Evolutionary conservation across 257 asterid genomes (phyloP), one percentile per base, ranked within the genome.

Genomic region (Nicotiana knightiana): DNA sequence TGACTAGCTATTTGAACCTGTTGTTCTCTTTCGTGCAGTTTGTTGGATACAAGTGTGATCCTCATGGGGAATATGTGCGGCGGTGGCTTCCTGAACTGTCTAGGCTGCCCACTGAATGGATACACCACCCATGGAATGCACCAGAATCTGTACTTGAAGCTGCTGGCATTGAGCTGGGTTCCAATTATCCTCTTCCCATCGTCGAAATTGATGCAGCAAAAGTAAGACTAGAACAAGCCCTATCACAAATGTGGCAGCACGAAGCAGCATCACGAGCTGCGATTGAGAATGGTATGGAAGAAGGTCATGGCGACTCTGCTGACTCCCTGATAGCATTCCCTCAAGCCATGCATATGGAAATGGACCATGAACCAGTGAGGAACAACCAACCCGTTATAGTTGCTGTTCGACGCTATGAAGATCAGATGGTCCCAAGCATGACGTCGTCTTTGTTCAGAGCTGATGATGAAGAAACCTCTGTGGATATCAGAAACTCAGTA

Each of bases 1-100:
- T 48, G 26, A 73, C 9, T 24, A 48, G 13, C 26, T 48, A 73
- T 26, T 48, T 15, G 26, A 51, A 26, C 63, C 63, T 73, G 26
- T 3, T 17, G 76, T 17, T 53, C 58, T 73, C 26, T 82, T 28
- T 67, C 77, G 81, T 51, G 81, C 90, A 96, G 99, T 88, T 90
- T 81, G 97, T 92, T 85, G 98, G 99, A 9, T 93, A 94, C 89
- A 94, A 89, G 82, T 94, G 86, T 54, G 98, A 96, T 75, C 98
- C 99, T 4, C 85, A 93, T 9, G 99, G 99, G 57, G 99, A 96
- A 83, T 96, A 96, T 51, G 99, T 96, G 11, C 89, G 99, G 24
- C 83, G 99, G 66, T 96, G 99, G 99, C 97, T 94, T 78, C 99
- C 99, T 3, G 99, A 96, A 68, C 97, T 96, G 2, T 85, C 97